Evolutionary conservation across 805 yeast species (phyloP).

Genomic region (Wickerhamiella sorbophila): DNA sequence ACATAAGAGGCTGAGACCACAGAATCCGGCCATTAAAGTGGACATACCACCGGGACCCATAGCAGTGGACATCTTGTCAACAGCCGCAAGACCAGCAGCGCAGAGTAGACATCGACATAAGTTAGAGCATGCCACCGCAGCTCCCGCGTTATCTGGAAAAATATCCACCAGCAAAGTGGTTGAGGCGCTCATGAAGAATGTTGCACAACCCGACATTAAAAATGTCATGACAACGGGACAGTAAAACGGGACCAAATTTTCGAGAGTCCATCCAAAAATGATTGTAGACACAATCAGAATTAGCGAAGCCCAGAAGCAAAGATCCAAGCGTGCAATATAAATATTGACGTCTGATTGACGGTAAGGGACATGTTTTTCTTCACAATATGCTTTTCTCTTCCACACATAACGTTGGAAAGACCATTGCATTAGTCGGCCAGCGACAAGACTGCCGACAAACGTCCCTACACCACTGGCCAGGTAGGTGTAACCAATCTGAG

Average conservation of each 20-base stretch:
- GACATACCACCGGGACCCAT: slow-evolving; percentile 67
- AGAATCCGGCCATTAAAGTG: slow-evolving; percentile 45
- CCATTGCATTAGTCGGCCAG: slow-evolving; percentile 45
- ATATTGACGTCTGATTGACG: slow-evolving; percentile 22
- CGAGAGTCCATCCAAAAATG: slow-evolving; percentile 63
- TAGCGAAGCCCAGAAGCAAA: slow-evolving; percentile 31
- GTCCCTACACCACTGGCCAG: slow-evolving; percentile 63
- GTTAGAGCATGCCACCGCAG: slow-evolving; percentile 62
- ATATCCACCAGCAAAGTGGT: slow-evolving; percentile 65
- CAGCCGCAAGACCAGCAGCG: slow-evolving; percentile 56
- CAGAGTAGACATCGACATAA: slow-evolving; percentile 57
- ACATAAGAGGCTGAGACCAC: slow-evolving; percentile 14
- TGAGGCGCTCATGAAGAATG: slow-evolving; percentile 42
- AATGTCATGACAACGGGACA: slow-evolving; percentile 46
- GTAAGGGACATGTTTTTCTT: background rate
- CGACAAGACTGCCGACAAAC: slow-evolving; percentile 40
- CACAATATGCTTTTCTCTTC: slow-evolving; percentile 5
- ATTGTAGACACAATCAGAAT: slow-evolving; percentile 31
- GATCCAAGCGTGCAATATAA: slow-evolving; percentile 39
- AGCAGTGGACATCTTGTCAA: slow-evolving; percentile 40
- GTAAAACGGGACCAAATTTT: slow-evolving; percentile 33
- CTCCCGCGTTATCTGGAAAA: slow-evolving; percentile 53
- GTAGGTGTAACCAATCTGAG: slow-evolving; percentile 55
- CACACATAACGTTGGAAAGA: slow-evolving; percentile 28
- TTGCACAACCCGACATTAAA: slow-evolving; percentile 42